These are phyloP conservation scores for Triangularia verruculosa DNA, from an alignment of 2,329 filamentous ascomycete genomes.

Conservation along the genomic window DNA sequence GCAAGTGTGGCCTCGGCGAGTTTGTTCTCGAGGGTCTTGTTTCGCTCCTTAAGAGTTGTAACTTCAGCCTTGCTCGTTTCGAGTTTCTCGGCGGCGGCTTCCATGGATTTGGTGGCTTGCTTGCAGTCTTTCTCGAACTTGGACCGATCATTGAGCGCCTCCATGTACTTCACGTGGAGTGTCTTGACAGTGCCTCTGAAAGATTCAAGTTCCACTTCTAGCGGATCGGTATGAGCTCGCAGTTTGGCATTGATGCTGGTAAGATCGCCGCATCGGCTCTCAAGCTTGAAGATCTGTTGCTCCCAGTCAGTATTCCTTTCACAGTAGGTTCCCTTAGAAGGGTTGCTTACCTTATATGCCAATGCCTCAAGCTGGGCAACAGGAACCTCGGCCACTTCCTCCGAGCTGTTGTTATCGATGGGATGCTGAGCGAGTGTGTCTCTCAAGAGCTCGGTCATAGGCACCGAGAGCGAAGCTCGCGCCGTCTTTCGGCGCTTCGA, in stretches of 20 bases:
- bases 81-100: conserved; percentile 35
- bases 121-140: conserved; percentile 46
- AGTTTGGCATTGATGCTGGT: conserved; percentile 23
- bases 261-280: conserved; percentile 36
- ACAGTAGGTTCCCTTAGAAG: not conserved
- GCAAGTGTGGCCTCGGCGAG: conserved; percentile 35
- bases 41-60: conserved; percentile 39
- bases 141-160: conserved; percentile 50
- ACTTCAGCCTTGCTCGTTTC: conserved; percentile 39
- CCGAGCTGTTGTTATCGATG: not conserved
- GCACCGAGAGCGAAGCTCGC: conserved; percentile 13
- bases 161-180: conserved; percentile 47
- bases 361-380: conserved; percentile 38
- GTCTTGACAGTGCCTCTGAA: conserved; percentile 43
- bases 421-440: conserved; percentile 24
- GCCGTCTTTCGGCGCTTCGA: conserved; percentile 23
- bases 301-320: conserved; percentile 11
- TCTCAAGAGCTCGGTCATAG: conserved; percentile 34
- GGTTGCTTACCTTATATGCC: conserved; percentile 36
- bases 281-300: conserved; percentile 38
- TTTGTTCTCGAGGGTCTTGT: conserved; percentile 35
- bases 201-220: conserved; percentile 46
- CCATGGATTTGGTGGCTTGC: conserved; percentile 36
- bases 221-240: conserved; percentile 39
- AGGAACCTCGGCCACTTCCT: conserved; percentile 23